Evolutionary conservation across 2,329 filamentous ascomycete genomes (phyloP), one percentile per base, ranked within the genome.

Genomic region (Xylaria sp.): DNA sequence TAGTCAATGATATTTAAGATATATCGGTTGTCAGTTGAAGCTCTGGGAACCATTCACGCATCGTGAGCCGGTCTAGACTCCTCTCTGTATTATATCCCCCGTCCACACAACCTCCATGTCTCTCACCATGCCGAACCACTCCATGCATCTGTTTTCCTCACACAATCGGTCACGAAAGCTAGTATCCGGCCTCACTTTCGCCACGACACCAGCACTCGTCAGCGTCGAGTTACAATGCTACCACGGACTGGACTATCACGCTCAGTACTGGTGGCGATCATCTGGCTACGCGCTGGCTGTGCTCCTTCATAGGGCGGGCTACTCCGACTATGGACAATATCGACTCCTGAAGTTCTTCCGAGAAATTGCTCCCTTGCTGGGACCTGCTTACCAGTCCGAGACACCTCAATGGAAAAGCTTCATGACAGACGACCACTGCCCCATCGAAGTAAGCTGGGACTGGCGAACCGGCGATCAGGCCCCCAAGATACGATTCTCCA

Each of bases 321-420:
- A 53, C 18, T 42, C 55, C 3, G 35, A 44, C 2, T 10, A 44
- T 7, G n/a, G 16, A 19, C 52, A 54, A n/a, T 19, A 37, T 2
- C 35, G 30, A 9, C 34, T 47, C 8, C n/a, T 59, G 10, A 49
- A 34, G 18, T 59, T 59, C 52, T 54, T 59, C 19, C 19, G 34
- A 10, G 47, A 34, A 11, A 70, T 69, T 1, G 67, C 75, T 4
- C 57, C 57, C 4, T 16, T n/a, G 6, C 39, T 59, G 3, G 57
- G 57, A 9, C 37, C 4, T 13, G 18, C n/a, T 47, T 52, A 2
- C 19, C 34, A 6, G 46, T 10, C 6, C 16, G 16, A 42, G 4
- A 4, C 8, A n/a, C 35, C 11, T 3, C 48, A 16, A 5, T 57
- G 55, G 55, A 42, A 42, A 13, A 57, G 55, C 11, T 57, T 57